phyloP scores from a whole-genome alignment of 495 filamentous ascomycete species.

The Neurospora tetrasperma region DNA sequence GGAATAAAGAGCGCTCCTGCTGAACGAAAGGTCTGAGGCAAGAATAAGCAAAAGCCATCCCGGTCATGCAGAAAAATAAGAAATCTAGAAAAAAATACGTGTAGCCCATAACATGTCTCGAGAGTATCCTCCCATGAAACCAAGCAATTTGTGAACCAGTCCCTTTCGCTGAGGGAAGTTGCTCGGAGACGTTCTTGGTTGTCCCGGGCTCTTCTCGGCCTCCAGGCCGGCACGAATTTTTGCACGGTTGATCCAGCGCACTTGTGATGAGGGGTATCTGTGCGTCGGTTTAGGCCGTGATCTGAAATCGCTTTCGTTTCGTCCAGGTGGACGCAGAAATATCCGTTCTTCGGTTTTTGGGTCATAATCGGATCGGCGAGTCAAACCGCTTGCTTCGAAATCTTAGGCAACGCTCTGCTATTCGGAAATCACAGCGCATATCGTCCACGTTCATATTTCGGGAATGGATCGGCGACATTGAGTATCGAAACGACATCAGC shows the following conservation, averaged over 20 bases:
- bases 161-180: constrained; percentile 8
- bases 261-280: constrained; percentile 8
- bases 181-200: constrained; percentile 5
- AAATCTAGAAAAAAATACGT: constrained; percentile 29
- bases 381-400: constrained; percentile 18
- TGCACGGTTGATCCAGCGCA: constrained; percentile 10
- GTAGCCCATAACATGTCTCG: constrained; percentile 13
- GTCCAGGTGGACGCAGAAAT: neutral
- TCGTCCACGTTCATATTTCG: constrained; percentile 4
- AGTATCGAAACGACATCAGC: constrained; percentile 3
- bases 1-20: constrained; percentile 25
- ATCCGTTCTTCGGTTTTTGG: constrained; percentile 1
- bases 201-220: constrained; percentile 1
- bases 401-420: constrained; percentile 17
- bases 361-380: constrained; percentile 19
- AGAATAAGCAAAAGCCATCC: constrained; percentile 29
- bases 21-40: constrained; percentile 16
- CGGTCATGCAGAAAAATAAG: constrained; percentile 36
- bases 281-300: constrained; percentile 1
- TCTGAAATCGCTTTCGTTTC: neutral
- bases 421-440: constrained; percentile 18
- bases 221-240: constrained; percentile 2
- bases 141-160: constrained; percentile 14
- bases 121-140: constrained; percentile 14
- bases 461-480: constrained; percentile 6